Conservation (phyloP, 169 alveolate species). For the Plasmodium sp. region DNA sequence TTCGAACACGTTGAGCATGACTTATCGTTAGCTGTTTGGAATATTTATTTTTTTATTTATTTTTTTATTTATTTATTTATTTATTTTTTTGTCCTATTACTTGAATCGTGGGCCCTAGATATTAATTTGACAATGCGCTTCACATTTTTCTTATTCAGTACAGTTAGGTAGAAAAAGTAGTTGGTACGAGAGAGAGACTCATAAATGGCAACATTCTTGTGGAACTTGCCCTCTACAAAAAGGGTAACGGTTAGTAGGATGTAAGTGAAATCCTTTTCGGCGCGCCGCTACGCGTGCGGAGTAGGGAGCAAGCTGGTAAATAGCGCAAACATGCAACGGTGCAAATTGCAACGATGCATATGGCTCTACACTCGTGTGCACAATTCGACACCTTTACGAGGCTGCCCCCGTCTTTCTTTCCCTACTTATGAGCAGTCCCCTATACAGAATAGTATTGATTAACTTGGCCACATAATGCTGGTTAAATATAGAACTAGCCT, state of each 20-base stretch:
- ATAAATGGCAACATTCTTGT: conserved; percentile 43
- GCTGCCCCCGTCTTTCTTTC: background rate
- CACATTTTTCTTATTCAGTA: conserved; percentile 45
- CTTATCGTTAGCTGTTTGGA: background rate
- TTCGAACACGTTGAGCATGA: background rate
- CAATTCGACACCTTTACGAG: background rate
- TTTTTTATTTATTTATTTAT: too few species aligned
- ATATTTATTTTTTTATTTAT: background rate
- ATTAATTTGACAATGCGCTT: conserved; percentile 24
- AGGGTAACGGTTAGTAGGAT: background rate
- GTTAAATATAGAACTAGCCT: conserved; percentile 69
- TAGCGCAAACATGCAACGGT: background rate
- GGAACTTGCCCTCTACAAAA: conserved; percentile 58
- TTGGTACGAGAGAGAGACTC: conserved; percentile 72
- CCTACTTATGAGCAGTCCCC: conserved; percentile 45
- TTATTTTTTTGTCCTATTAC: conserved; percentile 1
- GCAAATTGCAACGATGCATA: background rate
- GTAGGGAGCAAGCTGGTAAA: background rate
- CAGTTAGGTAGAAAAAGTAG: conserved; percentile 34
- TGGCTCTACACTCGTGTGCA: background rate
- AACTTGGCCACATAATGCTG: conserved; percentile 51
- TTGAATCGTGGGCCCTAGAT: conserved; percentile 17
- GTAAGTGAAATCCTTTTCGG: background rate
- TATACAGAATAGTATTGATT: conserved; percentile 35
- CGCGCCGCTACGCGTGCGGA: background rate